These are phyloP conservation scores for Ilex paraguariensis DNA, from an alignment of 305 asterid genomes.

Conservation along the genomic window DNA sequence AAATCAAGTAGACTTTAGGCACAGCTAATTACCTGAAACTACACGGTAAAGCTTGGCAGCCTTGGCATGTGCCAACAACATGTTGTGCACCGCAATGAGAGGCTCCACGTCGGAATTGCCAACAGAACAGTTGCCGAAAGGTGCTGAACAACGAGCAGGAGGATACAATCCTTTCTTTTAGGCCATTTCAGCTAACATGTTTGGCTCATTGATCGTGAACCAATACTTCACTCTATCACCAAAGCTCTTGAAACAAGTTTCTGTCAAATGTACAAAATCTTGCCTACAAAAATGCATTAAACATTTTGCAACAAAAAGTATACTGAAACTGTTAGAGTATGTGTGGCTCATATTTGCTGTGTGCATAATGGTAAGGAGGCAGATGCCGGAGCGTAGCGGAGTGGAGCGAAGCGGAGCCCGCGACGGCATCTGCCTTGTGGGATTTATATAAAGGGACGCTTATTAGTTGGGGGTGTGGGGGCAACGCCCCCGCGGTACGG, in stretches of 20 bases:
- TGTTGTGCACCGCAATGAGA: slow-evolving; percentile 52
- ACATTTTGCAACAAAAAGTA: not conserved
- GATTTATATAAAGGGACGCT: no score
- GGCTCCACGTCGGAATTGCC: slow-evolving; percentile 90
- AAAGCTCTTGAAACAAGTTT: slow-evolving; percentile 59
- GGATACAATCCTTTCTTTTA: slow-evolving; percentile 50
- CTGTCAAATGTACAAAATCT: slow-evolving; percentile 62
- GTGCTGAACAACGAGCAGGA: slow-evolving; percentile 70
- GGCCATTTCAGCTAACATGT: slow-evolving; percentile 44
- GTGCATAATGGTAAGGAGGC: no score
- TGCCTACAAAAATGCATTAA: slow-evolving; percentile 41
- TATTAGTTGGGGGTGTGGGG: no score
- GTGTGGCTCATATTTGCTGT: no score
- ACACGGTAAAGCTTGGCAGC: slow-evolving; percentile 55
- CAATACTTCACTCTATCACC: slow-evolving; percentile 81
- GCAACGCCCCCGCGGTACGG: no score
- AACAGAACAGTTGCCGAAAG: slow-evolving; percentile 59
- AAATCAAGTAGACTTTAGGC: not conserved
- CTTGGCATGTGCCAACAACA: slow-evolving; percentile 74
- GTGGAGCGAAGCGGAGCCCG: no score
- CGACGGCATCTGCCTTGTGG: no score
- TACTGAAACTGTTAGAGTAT: no score
- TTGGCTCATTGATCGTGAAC: slow-evolving; percentile 76
- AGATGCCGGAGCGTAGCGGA: no score
- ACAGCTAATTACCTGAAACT: slow-evolving; percentile 38